Evolutionary conservation across 768 basidiomycete species (phyloP).

Genomic region (Amanita thiersii): DNA sequence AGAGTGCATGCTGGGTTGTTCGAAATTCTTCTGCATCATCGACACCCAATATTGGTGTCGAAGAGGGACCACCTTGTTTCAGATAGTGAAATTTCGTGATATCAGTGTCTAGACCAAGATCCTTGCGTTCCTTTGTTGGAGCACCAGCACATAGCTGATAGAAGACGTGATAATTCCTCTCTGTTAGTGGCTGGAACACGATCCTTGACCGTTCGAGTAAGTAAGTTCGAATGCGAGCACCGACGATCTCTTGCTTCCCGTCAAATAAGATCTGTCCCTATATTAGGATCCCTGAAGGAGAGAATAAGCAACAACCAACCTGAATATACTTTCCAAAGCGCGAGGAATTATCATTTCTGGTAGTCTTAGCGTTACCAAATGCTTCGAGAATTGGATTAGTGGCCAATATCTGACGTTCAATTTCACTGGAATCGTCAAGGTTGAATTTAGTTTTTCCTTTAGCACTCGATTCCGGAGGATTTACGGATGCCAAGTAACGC

Average conservation of each 20-base stretch:
- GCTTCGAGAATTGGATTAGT: constrained; percentile 99
- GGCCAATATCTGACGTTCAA: constrained; percentile 94
- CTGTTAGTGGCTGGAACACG: constrained; percentile 93
- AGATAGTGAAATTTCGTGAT: constrained; percentile 86
- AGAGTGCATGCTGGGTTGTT: constrained; percentile 87
- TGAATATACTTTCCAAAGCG: constrained; percentile 99
- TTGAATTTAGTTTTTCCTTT: constrained; percentile 65
- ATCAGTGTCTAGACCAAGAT: constrained; percentile 83
- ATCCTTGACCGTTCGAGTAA: constrained; percentile 95
- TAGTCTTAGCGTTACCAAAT: constrained; percentile 99
- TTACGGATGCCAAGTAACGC: constrained; percentile 97
- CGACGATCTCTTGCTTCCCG: constrained; percentile 92
- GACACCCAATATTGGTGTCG: constrained; percentile 83
- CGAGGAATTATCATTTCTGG: constrained; percentile 97
- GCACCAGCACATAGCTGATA: constrained; percentile 98
- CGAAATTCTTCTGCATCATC: constrained; percentile 97
- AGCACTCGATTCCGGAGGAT: constrained; percentile 60
- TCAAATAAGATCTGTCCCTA: constrained; percentile 85
- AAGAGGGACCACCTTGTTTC: constrained; percentile 85
- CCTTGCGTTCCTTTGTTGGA: constrained; percentile 91
- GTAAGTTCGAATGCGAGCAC: constrained; percentile 98
- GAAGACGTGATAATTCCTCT: constrained; percentile 99
- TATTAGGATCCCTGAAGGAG: constrained; percentile 1
- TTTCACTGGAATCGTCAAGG: constrained; percentile 84
- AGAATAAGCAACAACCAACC: constrained; percentile 35